Evolutionary conservation across 805 yeast species (phyloP).

Genomic region (Wickerhamiella kurtzmanii): DNA sequence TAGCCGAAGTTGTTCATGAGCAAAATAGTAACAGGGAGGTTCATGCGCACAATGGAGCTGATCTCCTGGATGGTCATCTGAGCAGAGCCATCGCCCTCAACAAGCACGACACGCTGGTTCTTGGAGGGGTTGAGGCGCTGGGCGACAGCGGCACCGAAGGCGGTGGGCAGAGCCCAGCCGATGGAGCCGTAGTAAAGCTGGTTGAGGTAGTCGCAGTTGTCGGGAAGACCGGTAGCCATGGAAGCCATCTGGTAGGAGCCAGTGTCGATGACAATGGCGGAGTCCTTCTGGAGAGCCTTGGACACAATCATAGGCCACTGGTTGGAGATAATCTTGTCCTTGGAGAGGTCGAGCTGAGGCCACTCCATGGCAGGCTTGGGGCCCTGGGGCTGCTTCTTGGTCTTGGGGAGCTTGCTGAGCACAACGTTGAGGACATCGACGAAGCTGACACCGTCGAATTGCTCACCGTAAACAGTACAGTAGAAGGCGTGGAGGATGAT

Average conservation of each 20-base stretch:
- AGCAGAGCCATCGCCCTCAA: slow-evolving; percentile 90
- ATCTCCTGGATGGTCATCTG: slow-evolving; percentile 88
- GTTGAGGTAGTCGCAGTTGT: slow-evolving; percentile 33
- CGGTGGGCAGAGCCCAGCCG: slow-evolving; percentile 78
- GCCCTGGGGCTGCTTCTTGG: slow-evolving; percentile 22
- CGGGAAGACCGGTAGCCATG: slow-evolving; percentile 52
- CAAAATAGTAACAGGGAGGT: slow-evolving; percentile 54
- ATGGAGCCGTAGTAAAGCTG: slow-evolving; percentile 75
- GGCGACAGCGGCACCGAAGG: slow-evolving; percentile 72
- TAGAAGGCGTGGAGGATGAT: slow-evolving; percentile 43
- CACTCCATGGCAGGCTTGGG: slow-evolving; percentile 14
- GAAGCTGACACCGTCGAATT: slow-evolving; percentile 34
- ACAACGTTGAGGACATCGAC: slow-evolving; percentile 38
- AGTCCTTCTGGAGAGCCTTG: slow-evolving; percentile 42
- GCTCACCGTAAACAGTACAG: slow-evolving; percentile 34
- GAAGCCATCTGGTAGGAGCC: slow-evolving; percentile 72
- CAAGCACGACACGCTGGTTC: slow-evolving; percentile 46
- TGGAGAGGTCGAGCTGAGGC: slow-evolving; percentile 22
- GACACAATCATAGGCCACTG: slow-evolving; percentile 31
- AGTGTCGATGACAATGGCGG: slow-evolving; percentile 66
- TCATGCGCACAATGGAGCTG: slow-evolving; percentile 46
- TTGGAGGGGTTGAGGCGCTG: slow-evolving; percentile 20
- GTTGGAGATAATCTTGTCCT: slow-evolving; percentile 27
- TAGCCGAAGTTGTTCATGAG: slow-evolving; percentile 78
- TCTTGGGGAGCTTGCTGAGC: slow-evolving; percentile 22